Conservation (phyloP, 1,284 basidiomycete genomes). For the Inonotus hispidus region DNA sequence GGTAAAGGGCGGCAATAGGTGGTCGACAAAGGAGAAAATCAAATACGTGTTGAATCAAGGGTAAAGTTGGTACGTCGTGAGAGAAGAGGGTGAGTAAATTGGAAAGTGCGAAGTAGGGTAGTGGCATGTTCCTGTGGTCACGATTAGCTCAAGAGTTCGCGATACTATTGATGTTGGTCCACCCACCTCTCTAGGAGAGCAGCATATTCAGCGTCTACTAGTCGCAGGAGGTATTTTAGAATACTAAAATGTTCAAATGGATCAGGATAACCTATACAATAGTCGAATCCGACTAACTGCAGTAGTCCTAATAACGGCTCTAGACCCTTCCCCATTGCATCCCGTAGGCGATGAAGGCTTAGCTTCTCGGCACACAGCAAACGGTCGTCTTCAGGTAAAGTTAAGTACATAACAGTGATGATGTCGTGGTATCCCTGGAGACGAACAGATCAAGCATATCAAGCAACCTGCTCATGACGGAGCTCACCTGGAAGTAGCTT, state of each 20-base stretch:
- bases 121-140: slow-evolving; percentile 45
- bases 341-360: slow-evolving; percentile 77
- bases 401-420: slow-evolving; percentile 80
- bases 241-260: slow-evolving; percentile 38
- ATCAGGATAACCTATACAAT: slow-evolving; percentile 3
- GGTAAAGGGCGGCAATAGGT: slow-evolving; percentile 76
- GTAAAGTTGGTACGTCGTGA: slow-evolving; percentile 82
- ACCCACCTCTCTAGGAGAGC: slow-evolving; percentile 59
- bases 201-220: slow-evolving; percentile 70
- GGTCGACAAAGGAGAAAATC: slow-evolving; percentile 83
- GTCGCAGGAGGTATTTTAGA: slow-evolving; percentile 61
- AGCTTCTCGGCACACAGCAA: slow-evolving; percentile 62
- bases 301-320: slow-evolving; percentile 84
- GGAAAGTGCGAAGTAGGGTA: slow-evolving; percentile 85
- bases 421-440: slow-evolving; percentile 89
- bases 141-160: slow-evolving; percentile 5
- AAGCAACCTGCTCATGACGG: background rate
- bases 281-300: slow-evolving; percentile 38
- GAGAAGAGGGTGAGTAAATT: slow-evolving; percentile 89
- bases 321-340: slow-evolving; percentile 83
- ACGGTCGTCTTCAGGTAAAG: slow-evolving; percentile 57
- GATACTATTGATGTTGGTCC: background rate
- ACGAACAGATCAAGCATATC: background rate
- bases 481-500: slow-evolving; percentile 77
- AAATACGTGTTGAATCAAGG: slow-evolving; percentile 83